These are phyloP conservation scores for Xylaria scruposa DNA, from an alignment of 495 filamentous ascomycete genomes.

Conservation along the genomic window DNA sequence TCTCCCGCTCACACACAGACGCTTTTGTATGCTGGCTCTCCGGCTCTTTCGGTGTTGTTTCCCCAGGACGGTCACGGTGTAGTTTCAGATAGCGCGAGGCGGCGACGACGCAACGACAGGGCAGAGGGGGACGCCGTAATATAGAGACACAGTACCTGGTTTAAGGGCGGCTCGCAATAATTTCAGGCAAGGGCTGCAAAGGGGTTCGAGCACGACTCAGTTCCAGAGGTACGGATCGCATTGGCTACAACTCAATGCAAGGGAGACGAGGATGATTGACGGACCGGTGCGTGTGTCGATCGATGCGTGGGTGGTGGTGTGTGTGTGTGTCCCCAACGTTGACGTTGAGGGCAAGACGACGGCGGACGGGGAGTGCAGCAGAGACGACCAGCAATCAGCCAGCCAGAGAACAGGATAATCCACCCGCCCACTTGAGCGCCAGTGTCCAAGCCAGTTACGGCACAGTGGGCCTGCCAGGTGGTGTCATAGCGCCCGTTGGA, in stretches of 20 bases:
- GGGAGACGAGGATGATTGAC: constrained; percentile 7
- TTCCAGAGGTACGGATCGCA: not conserved
- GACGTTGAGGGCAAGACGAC: constrained; percentile 3
- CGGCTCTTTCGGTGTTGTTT: constrained; percentile 2
- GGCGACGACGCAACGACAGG: not conserved
- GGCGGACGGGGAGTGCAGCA: constrained; percentile 6
- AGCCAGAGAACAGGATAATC: not conserved
- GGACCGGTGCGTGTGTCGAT: constrained; percentile 12
- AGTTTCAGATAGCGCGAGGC: constrained; percentile 10
- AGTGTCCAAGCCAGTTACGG: constrained; percentile 12
- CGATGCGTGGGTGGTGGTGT: not conserved
- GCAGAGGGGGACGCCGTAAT: not conserved
- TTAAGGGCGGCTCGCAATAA: not conserved
- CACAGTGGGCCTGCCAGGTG: constrained; percentile 9
- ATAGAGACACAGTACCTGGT: constrained; percentile 7
- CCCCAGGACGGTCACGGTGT: not conserved
- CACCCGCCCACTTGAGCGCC: not conserved
- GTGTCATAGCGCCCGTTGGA: constrained; percentile 22
- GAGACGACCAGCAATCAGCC: not conserved
- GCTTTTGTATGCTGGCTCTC: not conserved
- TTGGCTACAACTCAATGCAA: constrained; percentile 11
- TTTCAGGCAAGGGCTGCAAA: not conserved
- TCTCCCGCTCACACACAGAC: not conserved
- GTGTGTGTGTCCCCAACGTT: constrained; percentile 7
- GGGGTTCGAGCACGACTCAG: constrained; percentile 1